These are phyloP conservation scores for Cyclotella atomus DNA, from an alignment of 108 stramenopile genomes.

Conservation along the genomic window DNA sequence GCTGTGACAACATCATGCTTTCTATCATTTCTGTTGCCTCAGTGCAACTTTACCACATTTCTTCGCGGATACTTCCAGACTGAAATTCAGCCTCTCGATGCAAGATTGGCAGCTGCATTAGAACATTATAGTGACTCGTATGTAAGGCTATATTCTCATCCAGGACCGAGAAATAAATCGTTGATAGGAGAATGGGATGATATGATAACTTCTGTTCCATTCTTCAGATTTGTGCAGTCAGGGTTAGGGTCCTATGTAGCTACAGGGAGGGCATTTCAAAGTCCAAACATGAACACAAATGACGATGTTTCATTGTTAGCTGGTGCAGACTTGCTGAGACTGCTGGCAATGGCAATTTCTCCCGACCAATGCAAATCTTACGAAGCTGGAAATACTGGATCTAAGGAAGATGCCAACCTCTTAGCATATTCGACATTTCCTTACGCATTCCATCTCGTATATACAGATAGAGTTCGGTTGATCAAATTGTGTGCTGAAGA, in stretches of 20 bases:
- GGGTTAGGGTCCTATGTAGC: constrained; percentile 24
- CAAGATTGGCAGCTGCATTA: constrained; percentile 15
- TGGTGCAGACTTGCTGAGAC: constrained; percentile 23
- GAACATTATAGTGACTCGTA: constrained; percentile 12
- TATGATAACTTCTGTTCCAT: constrained; percentile 15
- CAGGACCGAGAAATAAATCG: constrained; percentile 20
- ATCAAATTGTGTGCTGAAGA: constrained; percentile 19
- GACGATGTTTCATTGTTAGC: constrained; percentile 1
- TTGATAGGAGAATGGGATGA: constrained; percentile 11
- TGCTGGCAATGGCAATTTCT: constrained; percentile 35
- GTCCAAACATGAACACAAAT: neutral
- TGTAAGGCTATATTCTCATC: constrained; percentile 16
- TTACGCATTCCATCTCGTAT: constrained; percentile 32
- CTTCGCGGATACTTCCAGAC: constrained; percentile 24
- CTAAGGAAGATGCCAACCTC: neutral
- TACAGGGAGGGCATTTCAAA: constrained; percentile 13
- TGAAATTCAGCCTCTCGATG: constrained; percentile 11
- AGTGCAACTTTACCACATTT: constrained; percentile 28
- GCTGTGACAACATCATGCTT: constrained; percentile 27
- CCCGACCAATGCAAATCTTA: neutral
- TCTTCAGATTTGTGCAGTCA: constrained; percentile 26
- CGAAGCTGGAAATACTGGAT: neutral
- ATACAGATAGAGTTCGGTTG: constrained; percentile 31
- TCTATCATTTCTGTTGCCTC: constrained; percentile 23
- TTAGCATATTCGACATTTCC: constrained; percentile 27